Evolutionary conservation across 495 filamentous ascomycete genomes (phyloP).

Genomic region (Xylaria scruposa): DNA sequence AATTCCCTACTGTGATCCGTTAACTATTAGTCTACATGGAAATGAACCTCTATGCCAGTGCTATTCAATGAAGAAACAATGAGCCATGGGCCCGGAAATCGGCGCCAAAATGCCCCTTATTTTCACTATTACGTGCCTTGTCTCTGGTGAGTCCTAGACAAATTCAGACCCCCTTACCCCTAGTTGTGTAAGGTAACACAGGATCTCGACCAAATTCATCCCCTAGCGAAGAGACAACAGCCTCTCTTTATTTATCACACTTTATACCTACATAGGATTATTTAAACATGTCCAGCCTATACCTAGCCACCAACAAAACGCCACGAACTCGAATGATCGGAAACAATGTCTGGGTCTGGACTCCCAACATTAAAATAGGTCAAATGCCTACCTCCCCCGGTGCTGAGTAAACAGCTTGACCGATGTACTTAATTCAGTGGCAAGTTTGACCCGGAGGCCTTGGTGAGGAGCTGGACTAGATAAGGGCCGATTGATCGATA

Average conservation of each 20-base stretch:
- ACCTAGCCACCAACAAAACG: background rate
- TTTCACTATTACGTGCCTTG: background rate
- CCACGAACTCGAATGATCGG: background rate
- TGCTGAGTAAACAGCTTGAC: background rate
- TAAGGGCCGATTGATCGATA: constrained; percentile 10
- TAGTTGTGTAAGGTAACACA: constrained; percentile 6
- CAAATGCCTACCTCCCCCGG: background rate
- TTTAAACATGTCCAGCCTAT: constrained; percentile 5
- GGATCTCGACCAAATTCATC: background rate
- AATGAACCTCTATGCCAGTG: background rate
- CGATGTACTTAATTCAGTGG: background rate
- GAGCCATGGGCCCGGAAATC: background rate
- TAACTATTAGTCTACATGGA: background rate
- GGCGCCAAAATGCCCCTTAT: background rate
- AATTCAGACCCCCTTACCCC: background rate
- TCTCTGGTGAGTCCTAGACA: constrained; percentile 7
- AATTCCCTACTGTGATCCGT: background rate
- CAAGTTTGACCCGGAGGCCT: background rate
- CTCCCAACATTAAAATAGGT: background rate
- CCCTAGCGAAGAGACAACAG: constrained; percentile 3
- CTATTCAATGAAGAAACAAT: background rate
- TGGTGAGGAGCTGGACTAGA: constrained; percentile 12
- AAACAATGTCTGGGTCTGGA: background rate
- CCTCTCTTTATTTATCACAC: background rate
- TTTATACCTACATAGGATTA: background rate